phyloP scores from a whole-genome alignment of 306 rosid genomes.

The Pterocarpus macrocarpus region DNA sequence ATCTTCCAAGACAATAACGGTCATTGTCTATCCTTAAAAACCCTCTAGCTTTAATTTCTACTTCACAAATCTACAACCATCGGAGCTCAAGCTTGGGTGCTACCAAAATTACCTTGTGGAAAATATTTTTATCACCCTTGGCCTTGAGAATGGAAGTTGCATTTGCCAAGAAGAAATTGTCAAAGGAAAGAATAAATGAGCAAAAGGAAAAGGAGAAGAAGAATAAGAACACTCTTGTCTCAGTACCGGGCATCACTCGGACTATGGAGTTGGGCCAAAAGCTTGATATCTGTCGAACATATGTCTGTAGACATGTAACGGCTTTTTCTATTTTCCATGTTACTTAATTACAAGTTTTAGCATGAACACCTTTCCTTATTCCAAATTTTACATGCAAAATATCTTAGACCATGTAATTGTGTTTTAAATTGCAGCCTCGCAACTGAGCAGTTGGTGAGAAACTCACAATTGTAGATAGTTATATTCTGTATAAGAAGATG shows the following conservation, averaged over 20 bases:
- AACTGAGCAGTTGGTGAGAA: no score
- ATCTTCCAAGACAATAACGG: constrained; percentile 39
- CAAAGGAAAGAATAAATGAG: background rate
- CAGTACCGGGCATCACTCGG: background rate
- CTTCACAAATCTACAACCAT: no score
- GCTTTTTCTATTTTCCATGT: background rate
- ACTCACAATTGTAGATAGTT: no score
- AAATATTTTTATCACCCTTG: no score
- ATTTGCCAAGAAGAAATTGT: background rate
- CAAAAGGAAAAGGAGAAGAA: background rate
- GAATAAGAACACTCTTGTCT: background rate
- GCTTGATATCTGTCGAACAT: background rate
- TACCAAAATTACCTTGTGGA: background rate
- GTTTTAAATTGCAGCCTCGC: no score
- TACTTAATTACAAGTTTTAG: no score
- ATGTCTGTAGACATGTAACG: background rate
- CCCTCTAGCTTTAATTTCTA: no score
- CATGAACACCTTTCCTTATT: no score
- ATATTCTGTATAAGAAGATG: no score
- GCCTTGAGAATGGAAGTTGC: constrained; percentile 9
- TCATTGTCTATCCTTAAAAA: constrained; percentile 46
- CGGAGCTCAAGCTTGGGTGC: background rate
- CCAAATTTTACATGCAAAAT: no score
- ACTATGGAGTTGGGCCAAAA: background rate
- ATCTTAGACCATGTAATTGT: no score